Conservation (phyloP, 352 stramenopile genomes). For the Pythium aristosporum region DNA sequence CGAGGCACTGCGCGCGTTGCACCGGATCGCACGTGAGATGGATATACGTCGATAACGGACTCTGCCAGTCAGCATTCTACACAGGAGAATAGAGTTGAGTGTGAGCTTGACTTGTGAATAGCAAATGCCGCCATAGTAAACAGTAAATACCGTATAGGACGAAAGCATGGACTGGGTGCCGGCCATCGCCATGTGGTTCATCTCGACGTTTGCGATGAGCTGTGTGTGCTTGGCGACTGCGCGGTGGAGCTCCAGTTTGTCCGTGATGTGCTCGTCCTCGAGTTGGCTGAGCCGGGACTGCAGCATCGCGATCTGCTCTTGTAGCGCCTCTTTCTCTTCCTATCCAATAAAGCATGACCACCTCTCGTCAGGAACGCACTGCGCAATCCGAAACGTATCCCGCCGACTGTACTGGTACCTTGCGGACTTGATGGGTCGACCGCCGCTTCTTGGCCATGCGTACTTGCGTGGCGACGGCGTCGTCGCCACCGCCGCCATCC, state of each 20-base stretch:
- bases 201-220: constrained; percentile 4
- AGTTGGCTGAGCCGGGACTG: constrained; percentile 6
- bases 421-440: constrained; percentile 26
- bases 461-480: background rate
- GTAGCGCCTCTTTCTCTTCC: constrained; percentile 20
- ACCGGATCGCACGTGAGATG: constrained; percentile 9
- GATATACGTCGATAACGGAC: constrained; percentile 15
- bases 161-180: constrained; percentile 27
- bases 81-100: background rate
- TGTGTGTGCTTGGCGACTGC: constrained; percentile 3
- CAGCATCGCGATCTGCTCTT: constrained; percentile 18
- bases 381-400: background rate
- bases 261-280: constrained; percentile 3
- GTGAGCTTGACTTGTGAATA: too few species aligned
- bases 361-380: background rate
- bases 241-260: constrained; percentile 15
- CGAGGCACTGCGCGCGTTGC: constrained; percentile 1
- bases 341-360: background rate
- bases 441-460: constrained; percentile 18
- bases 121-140: too few species aligned
- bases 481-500: constrained; percentile 11
- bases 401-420: constrained; percentile 2
- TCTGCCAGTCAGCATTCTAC: constrained; percentile 11
- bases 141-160: constrained; percentile 12
- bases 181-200: constrained; percentile 19